Evolutionary conservation across 768 basidiomycete species (phyloP).

Genomic region (Russula lepida): DNA sequence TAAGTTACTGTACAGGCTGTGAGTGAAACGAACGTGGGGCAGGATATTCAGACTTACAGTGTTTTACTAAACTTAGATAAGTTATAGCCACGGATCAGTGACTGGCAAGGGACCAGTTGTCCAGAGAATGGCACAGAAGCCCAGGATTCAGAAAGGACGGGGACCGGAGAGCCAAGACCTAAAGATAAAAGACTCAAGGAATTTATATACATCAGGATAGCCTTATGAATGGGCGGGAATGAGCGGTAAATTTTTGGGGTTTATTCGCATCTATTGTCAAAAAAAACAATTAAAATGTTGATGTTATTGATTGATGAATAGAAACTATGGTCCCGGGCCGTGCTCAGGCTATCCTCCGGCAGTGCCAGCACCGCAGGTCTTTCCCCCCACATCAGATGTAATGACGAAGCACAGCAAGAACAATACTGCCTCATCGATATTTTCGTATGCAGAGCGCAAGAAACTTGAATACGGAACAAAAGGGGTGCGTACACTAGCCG

Average conservation of each 20-base stretch:
- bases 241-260: background rate
- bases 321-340: background rate
- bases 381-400: background rate
- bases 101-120: background rate
- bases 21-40: background rate
- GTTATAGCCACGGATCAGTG: background rate
- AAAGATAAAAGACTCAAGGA: background rate
- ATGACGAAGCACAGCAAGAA: slow-evolving; percentile 92
- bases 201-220: background rate
- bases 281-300: background rate
- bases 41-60: background rate
- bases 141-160: background rate
- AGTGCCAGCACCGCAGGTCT: too few relatives aligned
- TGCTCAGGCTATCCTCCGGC: too few relatives aligned
- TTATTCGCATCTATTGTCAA: background rate
- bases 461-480: slow-evolving; percentile 81
- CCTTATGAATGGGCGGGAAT: background rate
- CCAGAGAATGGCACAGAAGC: background rate
- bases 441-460: slow-evolving; percentile 85
- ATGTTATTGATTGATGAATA: background rate
- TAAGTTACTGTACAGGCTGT: background rate
- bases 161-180: background rate
- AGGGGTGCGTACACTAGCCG: slow-evolving; percentile 36
- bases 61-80: background rate
- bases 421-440: slow-evolving; percentile 82